A percentile compares a stretch with the other conserved stretches of the same genome.
Conservation (phyloP, 345 rosid species). For the Raphanus sativus region DNA sequence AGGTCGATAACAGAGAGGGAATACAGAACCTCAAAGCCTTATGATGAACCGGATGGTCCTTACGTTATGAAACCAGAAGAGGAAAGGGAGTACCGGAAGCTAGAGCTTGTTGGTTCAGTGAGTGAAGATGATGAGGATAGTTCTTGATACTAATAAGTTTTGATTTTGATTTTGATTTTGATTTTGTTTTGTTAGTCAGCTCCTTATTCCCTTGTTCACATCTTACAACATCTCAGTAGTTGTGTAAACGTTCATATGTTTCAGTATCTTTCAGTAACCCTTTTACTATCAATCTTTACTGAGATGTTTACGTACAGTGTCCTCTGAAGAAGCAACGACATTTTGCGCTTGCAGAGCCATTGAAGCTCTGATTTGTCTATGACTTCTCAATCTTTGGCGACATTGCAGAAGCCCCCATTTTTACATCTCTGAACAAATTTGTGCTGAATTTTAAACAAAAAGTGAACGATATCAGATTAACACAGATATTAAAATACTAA, state of each 20-base stretch:
- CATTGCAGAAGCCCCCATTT: conserved; percentile 87
- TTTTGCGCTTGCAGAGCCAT: conserved; percentile 66
- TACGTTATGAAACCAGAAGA: conserved; percentile 40
- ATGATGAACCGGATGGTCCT: conserved; percentile 40
- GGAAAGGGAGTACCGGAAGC: conserved; percentile 32
- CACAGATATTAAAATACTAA: background rate
- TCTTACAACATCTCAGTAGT: conserved; percentile 18
- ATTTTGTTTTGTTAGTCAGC: background rate
- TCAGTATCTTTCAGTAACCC: background rate
- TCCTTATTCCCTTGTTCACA: background rate
- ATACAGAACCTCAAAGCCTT: conserved; percentile 51
- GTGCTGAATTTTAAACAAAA: conserved; percentile 57
- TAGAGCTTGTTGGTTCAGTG: conserved; percentile 38
- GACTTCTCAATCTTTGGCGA: conserved; percentile 90
- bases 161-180: background rate
- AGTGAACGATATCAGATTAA: conserved; percentile 35
- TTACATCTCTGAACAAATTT: conserved; percentile 91
- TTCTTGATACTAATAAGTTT: conserved; percentile 14
- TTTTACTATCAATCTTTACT: too few species aligned
- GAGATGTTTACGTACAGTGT: conserved; percentile 45
- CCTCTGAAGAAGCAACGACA: conserved; percentile 43
- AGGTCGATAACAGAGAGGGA: conserved; percentile 64
- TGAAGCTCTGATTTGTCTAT: conserved; percentile 62
- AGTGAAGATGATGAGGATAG: conserved; percentile 31
- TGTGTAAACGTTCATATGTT: background rate